Evolutionary conservation across 768 basidiomycete species (phyloP), one percentile per base, ranked within the genome.

Genomic region (Trametes maxima): DNA sequence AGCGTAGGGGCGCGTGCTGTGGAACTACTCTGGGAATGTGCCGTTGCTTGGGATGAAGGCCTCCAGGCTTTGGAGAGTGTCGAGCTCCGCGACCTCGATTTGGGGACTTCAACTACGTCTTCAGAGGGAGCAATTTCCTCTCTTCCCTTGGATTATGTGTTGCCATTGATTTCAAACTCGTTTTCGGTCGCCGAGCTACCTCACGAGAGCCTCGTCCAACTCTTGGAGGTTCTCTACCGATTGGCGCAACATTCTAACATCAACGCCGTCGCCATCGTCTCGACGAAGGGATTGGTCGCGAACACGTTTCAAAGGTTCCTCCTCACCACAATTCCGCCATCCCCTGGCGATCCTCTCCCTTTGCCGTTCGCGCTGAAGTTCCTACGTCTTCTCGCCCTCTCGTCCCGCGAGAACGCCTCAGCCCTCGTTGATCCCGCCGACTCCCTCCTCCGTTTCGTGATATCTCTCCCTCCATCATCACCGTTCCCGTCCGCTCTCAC

Each of bases 1-100:
- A 84, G 82, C 60, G 79, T 91, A 11, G 89, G 88, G 7, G 81
- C 81, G 3, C 79, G 78, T 12, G 90, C 89, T 0, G 79, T 91
- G 8, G 88, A 91, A 59, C 79, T 90, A 3, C 73, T 89, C 21
- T 92, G 90, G 89, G 83, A 85, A 60, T 87, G 86, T 54, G 70
- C 90, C 24, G 89, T 88, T 1, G 81, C 77, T n/a, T 90, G 88
- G 87, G 79, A 87, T 60, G 63, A 66, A 13, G 72, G 77, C 16
- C 66, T 70, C 16, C 54, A 60, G 22, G 66, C 63, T 3, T 17
- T 75, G 10, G 77, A 77, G 21, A 82, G 80, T 3, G 76, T 86
- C 7, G 88, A 90, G 65, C 64, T 86, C 22, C 65, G 69, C 46
- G 64, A 56, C 19, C 47, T 65, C n/a, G 64, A 60, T 22, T 19